Base-by-base conservation (phyloP, 345 rosid genomes). In the Citrus inodora region DNA sequence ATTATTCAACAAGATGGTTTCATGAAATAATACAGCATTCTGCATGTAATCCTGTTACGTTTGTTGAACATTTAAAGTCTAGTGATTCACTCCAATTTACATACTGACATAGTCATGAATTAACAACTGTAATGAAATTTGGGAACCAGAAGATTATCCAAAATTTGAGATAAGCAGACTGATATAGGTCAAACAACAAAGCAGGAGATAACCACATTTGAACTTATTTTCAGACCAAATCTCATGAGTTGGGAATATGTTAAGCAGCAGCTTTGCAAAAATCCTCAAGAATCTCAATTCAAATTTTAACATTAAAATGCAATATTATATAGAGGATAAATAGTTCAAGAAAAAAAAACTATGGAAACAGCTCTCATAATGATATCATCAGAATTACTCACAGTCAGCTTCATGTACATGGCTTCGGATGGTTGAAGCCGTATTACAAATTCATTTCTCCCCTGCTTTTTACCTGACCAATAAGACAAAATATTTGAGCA, bases 371-470 rank as follows among this genome's bases (percentile, higher is more conserved):
- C 55, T 64, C 33, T 33, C 46, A 62, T 32, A 53, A 64, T 64
- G 37, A 53, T 38, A 73, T 58, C 6, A 10, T 30, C 68, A 55
- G 40, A 81, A 53, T 32, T 70, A 86, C 97, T 75, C 84, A 96
- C 99, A 40, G 93, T 92, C 82, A 96, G 92, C 86, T 96, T 96
- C 99, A 94, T 94, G 91, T 96, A 96, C 68, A 96, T 92, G 79
- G 99, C 98, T 84, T 96, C 99, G 7, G 89, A 90, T 33, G 99
- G 99, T 78, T 96, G 99, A 77, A 96, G 89, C 82, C 99, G 97
- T 82, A 94, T 94, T 51, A 96, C 98, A 48, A 96, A 90, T 85
- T 96, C 99, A 79, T 96, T 96, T 87, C 99, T 94, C 76, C 99
- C 99, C 85, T 92, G 99, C 87, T 86, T 94, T 83, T 92, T 76